Percentiles rank a stretch among this genome's conserved stretches.
phyloP scores from a whole-genome alignment of 768 basidiomycete species.

The Wakefieldia striispora region DNA sequence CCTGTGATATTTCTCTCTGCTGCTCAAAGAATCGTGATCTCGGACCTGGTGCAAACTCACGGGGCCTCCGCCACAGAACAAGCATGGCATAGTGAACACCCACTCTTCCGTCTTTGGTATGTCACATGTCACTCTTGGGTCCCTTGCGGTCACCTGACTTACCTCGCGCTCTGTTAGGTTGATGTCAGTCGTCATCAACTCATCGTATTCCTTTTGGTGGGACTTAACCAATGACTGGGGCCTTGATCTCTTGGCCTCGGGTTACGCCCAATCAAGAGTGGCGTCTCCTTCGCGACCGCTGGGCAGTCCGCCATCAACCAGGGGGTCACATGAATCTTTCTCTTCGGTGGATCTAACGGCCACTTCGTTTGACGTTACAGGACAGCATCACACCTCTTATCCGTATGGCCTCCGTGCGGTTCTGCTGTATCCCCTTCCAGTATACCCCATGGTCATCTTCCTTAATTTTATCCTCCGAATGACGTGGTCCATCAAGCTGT shows the following conservation, averaged over 20 bases:
- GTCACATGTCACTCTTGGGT: too few relatives aligned
- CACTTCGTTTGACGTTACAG: constrained; percentile 19
- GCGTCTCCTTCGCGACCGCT: constrained; percentile 47
- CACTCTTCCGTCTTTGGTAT: constrained; percentile 83
- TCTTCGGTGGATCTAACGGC: constrained; percentile 1
- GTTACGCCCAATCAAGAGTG: constrained; percentile 24
- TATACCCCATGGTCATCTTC: constrained; percentile 81
- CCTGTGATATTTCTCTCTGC: constrained; percentile 95
- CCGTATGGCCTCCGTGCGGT: constrained; percentile 73
- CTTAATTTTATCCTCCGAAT: constrained; percentile 86
- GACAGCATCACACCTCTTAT: constrained; percentile 30
- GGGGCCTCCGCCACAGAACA: constrained; percentile 42
- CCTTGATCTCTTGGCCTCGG: constrained; percentile 61
- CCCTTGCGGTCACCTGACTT: background rate
- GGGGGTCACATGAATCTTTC: constrained; percentile 9
- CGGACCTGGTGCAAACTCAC: constrained; percentile 52
- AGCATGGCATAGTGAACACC: constrained; percentile 74
- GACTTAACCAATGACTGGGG: constrained; percentile 99
- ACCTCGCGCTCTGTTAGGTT: constrained; percentile 51
- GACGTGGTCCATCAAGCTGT: constrained; percentile 92
- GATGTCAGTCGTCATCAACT: constrained; percentile 81
- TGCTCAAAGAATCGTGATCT: constrained; percentile 71
- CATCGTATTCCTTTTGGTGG: constrained; percentile 98
- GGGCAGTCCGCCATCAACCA: constrained; percentile 17
- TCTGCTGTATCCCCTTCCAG: constrained; percentile 74